Evolutionary conservation across 352 stramenopile genomes (phyloP), one percentile per base, ranked within the genome.

Genomic region (Nothophytophthora sp.): DNA sequence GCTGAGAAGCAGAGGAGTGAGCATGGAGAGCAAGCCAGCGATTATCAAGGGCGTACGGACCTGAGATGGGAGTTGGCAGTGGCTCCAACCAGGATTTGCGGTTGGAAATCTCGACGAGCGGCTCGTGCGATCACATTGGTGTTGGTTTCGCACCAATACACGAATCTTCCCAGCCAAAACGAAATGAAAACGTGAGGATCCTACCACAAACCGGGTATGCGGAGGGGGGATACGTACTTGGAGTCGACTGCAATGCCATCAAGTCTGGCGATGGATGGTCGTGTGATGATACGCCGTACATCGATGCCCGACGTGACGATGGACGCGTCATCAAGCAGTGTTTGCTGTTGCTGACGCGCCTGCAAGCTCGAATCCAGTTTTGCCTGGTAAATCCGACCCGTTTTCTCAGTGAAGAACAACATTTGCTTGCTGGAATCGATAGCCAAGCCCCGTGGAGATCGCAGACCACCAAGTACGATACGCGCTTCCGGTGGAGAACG

Each of bases 81-180:
- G 5, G 70, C 76, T 12, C 78, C 74, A 5, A 84, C 63, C 10
- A 92, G 37, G 1, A 86, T 55, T 25, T 85, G 44, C 3, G 70
- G 76, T 42, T 67, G 39, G 41, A 85, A 85, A 13, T 70, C 58
- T 19, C 62, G 55, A 6, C 76, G 55, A 1, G 65, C 45, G 5
- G 81, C 81, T 16, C 64, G 64, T n/a, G 70, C 76, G 13, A 92
- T 41, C 3, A 73, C 57, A 40, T 92, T 88, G 8, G 63, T 60
- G 57, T 89, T 92, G 20, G 44, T 80, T 34, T 92, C 81, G 37
- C 66, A 78, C 81, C 81, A 92, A 50, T 90, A 92, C 3, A 87
- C 11, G 45, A 70, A 85, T 42, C 73, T 85, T 18, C 2, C n/a
- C n/a, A n/a, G n/a, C n/a, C n/a, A n/a, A 50, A 52, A 11, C 28